Evolutionary conservation across 2,329 filamentous ascomycete genomes (phyloP).

Genomic region (Cytospora chrysosperma): DNA sequence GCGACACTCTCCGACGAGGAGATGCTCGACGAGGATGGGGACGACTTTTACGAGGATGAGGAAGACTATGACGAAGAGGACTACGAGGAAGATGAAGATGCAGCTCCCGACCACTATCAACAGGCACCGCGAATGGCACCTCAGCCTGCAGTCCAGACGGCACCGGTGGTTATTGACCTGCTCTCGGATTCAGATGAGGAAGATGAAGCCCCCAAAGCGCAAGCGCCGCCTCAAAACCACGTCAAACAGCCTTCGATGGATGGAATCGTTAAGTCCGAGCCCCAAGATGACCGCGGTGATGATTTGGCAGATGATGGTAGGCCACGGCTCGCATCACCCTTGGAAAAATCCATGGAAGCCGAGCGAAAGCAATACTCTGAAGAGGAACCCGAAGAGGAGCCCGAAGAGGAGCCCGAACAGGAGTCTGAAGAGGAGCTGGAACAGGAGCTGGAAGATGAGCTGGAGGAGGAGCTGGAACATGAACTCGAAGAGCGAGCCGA

Average conservation of each 20-base stretch:
- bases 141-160: conserved; percentile 28
- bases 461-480: background rate
- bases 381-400: conserved; percentile 12
- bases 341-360: background rate
- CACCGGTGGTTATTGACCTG: conserved; percentile 47
- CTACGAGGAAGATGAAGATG: conserved; percentile 29
- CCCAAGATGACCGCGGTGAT: background rate
- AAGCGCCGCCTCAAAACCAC: conserved; percentile 1
- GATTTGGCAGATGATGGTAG: background rate
- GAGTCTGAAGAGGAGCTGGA: background rate
- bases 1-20: conserved; percentile 23
- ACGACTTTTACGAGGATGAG: conserved; percentile 26
- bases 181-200: conserved; percentile 47
- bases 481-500: conserved; percentile 1
- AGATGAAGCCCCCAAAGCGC: conserved; percentile 22
- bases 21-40: conserved; percentile 22
- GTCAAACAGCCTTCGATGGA: conserved; percentile 1
- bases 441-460: background rate
- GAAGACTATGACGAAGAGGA: conserved; percentile 26
- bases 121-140: background rate
- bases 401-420: background rate
- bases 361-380: background rate
- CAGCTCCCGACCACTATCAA: background rate
- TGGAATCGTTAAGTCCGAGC: conserved; percentile 5
- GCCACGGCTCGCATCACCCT: background rate